Evolutionary conservation across 345 rosid species (phyloP), one percentile per base, ranked within the genome.

Genomic region (Streptanthus diversifolius): DNA sequence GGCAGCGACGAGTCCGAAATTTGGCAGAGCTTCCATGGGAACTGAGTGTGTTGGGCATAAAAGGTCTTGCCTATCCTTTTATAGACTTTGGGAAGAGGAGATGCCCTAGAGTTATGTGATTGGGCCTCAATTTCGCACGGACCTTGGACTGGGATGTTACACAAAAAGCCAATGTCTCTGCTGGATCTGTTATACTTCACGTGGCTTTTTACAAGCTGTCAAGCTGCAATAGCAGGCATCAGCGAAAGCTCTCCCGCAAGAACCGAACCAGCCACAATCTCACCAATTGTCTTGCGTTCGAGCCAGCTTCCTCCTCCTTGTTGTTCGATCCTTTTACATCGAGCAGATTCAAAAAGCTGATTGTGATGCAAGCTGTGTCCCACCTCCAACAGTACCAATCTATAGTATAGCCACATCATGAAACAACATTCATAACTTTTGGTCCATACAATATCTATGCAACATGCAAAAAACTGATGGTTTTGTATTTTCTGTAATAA

Each of bases 321-420:
- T 17, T 32, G 68, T 68, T 80, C 10, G 90, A 81, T 22, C 91
- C 96, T 73, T 90, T 90, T 8, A 90, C 88, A 9, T 90, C 96
- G 2, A 90, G 91, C 17, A 90, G 68, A 63, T 86, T 90, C 74
- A 90, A 76, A 74, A 90, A 0, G 93, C 96, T 48, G 93, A 82
- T 62, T 90, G 96, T 7, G 96, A 86, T 53, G 93, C 91, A 27
- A 90, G 93, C 27, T 86, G 93, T 30, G 96, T 90, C 44, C 96
- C 96, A 33, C 92, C 96, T 57, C 93, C 96, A 5, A 90, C 84
- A 17, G 96, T 90, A 30, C 96, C 96, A 44, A 90, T 93, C 96
- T 90, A 73, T 27, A 55, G 33, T 90, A 76, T 24, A 51, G 25
- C 56, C 56, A 75, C 53, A 32, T 21, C 44, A 54, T 43, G 4